Evolutionary conservation across 257 asterid genomes (phyloP), one percentile per base, ranked within the genome.

Genomic region (Asclepias syriaca): DNA sequence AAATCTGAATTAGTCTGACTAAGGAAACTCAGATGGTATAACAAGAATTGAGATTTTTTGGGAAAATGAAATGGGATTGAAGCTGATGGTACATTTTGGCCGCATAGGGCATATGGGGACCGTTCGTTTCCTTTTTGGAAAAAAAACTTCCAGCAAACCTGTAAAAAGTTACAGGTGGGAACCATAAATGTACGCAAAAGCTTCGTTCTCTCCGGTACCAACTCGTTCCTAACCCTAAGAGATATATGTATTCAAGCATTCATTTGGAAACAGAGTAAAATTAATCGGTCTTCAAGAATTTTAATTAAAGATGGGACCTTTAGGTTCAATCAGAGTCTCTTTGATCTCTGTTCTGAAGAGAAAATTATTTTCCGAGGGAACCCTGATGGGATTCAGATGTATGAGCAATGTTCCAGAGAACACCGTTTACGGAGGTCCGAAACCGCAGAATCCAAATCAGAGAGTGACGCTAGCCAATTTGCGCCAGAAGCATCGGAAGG

Each of bases 371-470:
- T 76, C 72, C 21, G 70, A 57, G 15, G 3, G 22, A 27, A 13
- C 72, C 72, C 34, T 64, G 18, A 11, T 13, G 51, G 60, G 72
- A 53, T 9, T 55, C 45, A 82, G 88, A 54, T 76, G 75, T 73
- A 69, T 88, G 90, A 92, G 95, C 82, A 92, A 88, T 72, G 75
- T 86, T 58, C 96, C 96, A 10, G 97, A 92, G 61, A 87, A 81
- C 83, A 77, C 77, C 14, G 96, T 94, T 29, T 94, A 94, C 51
- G 98, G 98, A 63, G 97, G 96, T 29, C 96, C 96, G 22, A 88
- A 88, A 83, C 91, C 93, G 24, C 97, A 94, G 80, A 83, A 79
- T 74, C 84, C 83, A 12, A 73, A 75, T 77, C 88, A 84, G 77
- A 92, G 98, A 34, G 88, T 89, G 63, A 91, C 97, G 1, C 82